phyloP scores from a whole-genome alignment of 306 rosid species.

The peach (Prunus persica) region DNA sequence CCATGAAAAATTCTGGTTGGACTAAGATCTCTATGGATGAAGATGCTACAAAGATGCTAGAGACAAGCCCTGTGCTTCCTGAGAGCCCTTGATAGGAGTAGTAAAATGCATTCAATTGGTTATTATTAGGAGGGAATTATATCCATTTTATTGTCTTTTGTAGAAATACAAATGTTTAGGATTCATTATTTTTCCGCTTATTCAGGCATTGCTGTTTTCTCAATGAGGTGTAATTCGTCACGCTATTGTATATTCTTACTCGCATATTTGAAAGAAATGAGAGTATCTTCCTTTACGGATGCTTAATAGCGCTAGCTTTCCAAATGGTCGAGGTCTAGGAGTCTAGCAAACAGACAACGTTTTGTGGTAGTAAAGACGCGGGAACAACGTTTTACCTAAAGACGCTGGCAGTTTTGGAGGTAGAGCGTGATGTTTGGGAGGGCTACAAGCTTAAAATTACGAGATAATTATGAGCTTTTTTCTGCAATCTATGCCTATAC shows the following conservation, averaged over 20 bases:
- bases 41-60: constrained; percentile 48
- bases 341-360: no score
- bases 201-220: background rate
- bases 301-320: background rate
- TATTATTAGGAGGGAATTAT: constrained; percentile 11
- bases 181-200: constrained; percentile 1
- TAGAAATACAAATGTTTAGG: constrained; percentile 13
- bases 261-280: constrained; percentile 5
- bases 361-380: no score
- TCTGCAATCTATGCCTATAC: no score
- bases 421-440: no score
- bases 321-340: no score
- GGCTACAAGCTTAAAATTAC: no score
- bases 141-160: background rate
- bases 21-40: constrained; percentile 55
- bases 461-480: no score
- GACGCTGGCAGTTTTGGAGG: no score
- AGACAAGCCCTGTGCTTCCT: constrained; percentile 26
- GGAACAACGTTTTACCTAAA: no score
- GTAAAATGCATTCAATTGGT: constrained; percentile 18
- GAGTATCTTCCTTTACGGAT: background rate
- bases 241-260: constrained; percentile 19
- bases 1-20: constrained; percentile 69
- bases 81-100: constrained; percentile 44
- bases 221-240: constrained; percentile 1